Conservation (phyloP, 1,284 basidiomycete species). For the Schizophyllum amplum region DNA sequence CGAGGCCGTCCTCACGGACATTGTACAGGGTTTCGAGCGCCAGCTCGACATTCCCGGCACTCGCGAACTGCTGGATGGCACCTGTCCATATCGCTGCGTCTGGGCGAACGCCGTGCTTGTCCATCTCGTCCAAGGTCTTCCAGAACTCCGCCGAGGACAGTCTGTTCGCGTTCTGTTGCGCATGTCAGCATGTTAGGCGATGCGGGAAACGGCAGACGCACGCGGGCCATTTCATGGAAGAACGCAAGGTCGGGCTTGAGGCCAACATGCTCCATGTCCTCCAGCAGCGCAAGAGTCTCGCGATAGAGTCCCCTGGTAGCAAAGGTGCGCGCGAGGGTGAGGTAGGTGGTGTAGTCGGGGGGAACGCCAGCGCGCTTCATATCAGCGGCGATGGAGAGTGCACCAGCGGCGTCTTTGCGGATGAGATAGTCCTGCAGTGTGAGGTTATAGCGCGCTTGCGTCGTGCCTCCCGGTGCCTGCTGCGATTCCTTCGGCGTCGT, state of each 20-base stretch:
- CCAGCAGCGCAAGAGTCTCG: slow-evolving; percentile 63
- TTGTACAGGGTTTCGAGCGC: slow-evolving; percentile 47
- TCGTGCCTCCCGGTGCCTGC: slow-evolving; percentile 17
- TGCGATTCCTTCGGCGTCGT: slow-evolving; percentile 20
- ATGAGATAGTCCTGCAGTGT: slow-evolving; percentile 30
- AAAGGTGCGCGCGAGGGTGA: slow-evolving; percentile 41
- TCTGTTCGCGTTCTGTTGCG: slow-evolving; percentile 27
- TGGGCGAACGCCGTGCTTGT: slow-evolving; percentile 35
- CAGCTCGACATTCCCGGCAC: slow-evolving; percentile 50
- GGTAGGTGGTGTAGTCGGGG: slow-evolving; percentile 47
- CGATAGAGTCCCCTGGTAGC: slow-evolving; percentile 29
- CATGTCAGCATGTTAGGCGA: not conserved
- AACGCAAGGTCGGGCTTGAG: slow-evolving; percentile 48
- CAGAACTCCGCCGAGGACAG: slow-evolving; percentile 27
- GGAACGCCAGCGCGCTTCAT: slow-evolving; percentile 35
- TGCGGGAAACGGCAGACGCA: slow-evolving; percentile 22
- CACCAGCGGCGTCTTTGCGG: slow-evolving; percentile 18
- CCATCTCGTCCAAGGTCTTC: slow-evolving; percentile 36
- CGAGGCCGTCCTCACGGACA: slow-evolving; percentile 37
- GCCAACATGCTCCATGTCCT: slow-evolving; percentile 59
- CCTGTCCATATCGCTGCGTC: slow-evolving; percentile 44
- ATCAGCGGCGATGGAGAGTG: slow-evolving; percentile 30
- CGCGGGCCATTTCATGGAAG: slow-evolving; percentile 60
- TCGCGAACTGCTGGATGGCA: slow-evolving; percentile 41
- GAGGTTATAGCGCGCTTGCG: slow-evolving; percentile 28